These are phyloP conservation scores for Fusarium solani-melongenae DNA, from an alignment of 2,329 filamentous ascomycete genomes.

Conservation along the genomic window DNA sequence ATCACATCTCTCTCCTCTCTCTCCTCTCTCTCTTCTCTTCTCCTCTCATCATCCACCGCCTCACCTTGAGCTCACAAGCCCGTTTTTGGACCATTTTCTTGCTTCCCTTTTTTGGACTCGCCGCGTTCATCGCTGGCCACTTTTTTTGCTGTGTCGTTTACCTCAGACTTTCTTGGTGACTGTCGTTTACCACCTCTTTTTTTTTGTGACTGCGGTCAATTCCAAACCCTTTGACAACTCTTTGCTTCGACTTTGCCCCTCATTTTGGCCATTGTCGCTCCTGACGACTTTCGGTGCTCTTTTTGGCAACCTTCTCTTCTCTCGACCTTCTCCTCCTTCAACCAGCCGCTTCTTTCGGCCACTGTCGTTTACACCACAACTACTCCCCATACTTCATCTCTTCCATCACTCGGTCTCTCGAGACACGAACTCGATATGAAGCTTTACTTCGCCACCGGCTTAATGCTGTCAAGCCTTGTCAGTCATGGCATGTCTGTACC, in stretches of 20 bases:
- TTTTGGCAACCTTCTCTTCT: not conserved
- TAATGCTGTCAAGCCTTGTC: conserved; percentile 27
- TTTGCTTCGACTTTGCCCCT: not conserved
- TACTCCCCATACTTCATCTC: conserved; percentile 29
- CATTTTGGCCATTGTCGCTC: not conserved
- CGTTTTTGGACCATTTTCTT: conserved; percentile 38
- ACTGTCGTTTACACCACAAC: conserved; percentile 47
- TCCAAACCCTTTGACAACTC: not conserved
- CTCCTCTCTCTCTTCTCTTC: not conserved
- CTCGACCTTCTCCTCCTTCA: not conserved
- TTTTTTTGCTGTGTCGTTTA: conserved; percentile 15
- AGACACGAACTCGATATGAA: conserved; percentile 37
- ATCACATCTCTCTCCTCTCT: not conserved
- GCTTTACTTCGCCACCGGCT: conserved; percentile 4
- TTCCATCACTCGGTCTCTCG: conserved; percentile 18
- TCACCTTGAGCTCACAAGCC: conserved; percentile 38
- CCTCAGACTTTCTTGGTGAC: conserved; percentile 37
- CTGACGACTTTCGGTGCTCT: not conserved
- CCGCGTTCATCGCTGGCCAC: conserved; percentile 25
- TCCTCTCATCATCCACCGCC: conserved; percentile 27
- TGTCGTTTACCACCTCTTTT: conserved; percentile 42
- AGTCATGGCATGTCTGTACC: conserved; percentile 6
- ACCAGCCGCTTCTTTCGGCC: conserved; percentile 38
- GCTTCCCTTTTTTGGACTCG: conserved; percentile 49
- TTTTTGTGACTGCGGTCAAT: not conserved